Base-by-base conservation (phyloP, 2,329 filamentous ascomycete species). In the Talaromyces funiculosus region DNA sequence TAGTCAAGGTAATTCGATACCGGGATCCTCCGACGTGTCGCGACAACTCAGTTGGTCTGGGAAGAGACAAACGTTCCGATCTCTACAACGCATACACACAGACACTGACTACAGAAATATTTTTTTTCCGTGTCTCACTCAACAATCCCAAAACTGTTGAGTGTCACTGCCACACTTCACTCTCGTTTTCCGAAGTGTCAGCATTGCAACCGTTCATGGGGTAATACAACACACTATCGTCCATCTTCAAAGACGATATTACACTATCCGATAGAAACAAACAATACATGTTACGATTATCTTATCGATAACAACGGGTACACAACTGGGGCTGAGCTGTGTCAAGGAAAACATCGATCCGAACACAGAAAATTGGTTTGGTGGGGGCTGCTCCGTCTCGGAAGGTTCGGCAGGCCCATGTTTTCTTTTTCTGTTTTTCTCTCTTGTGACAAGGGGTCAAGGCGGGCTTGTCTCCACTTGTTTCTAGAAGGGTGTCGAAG, bases 11-110 rank as follows among this genome's bases (percentile, higher is more conserved):
- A 20, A 3, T 2, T 35, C 12, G 16, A 42, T 55, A 31, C 53
- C 53, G 53, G 53, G 53, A 55, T 55, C 53, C 18, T 55, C 53
- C 53, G 53, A 42, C 22, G 53, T 31, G 24, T 55, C n/a, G n/a
- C n/a, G 2, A 16, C 18, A 16, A 37, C 29, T n/a, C n/a, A n/a
- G n/a, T n/a, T n/a, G n/a, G n/a, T n/a, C n/a, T n/a, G n/a, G n/a
- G n/a, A n/a, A n/a, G n/a, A n/a, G n/a, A n/a, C n/a, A n/a, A 35
- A 51, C 47, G 29, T 35, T 51, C 33, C 20, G 47, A 51, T 51
- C 20, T 33, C 45, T 31, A 6, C 8, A 47, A 5, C 40, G 12
- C 40, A 24, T 16, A 24, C 40, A 43, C 45, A 33, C 47, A 31
- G 47, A 33, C 29, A 6, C 20, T 4, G 42, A 45, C 18, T 35